These are phyloP conservation scores for Podaxis sp. DNA, from an alignment of 768 basidiomycete species.

Conservation along the genomic window DNA sequence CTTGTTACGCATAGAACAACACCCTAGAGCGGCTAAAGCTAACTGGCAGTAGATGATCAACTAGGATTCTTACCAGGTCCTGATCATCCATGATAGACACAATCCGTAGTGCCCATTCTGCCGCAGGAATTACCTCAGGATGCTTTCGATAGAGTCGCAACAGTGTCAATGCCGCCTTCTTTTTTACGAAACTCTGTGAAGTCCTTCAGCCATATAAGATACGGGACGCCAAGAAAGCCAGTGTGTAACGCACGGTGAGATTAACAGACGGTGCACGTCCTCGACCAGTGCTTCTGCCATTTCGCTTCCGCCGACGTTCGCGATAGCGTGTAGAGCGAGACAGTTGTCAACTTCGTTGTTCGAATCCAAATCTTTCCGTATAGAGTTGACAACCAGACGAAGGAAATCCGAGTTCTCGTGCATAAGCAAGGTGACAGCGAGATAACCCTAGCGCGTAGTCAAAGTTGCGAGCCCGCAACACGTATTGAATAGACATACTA, in stretches of 20 bases:
- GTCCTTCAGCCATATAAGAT: constrained; percentile 51
- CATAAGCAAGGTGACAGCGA: constrained; percentile 95
- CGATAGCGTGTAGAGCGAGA: constrained; percentile 95
- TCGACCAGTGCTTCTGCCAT: constrained; percentile 96
- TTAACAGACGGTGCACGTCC: constrained; percentile 91
- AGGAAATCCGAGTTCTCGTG: constrained; percentile 98
- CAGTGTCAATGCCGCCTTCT: constrained; percentile 95
- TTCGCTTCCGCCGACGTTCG: constrained; percentile 95
- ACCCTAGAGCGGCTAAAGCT: constrained; percentile 49
- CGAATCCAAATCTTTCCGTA: constrained; percentile 94
- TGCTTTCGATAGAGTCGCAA: constrained; percentile 94
- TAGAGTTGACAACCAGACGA: constrained; percentile 95
- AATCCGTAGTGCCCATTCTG: constrained; percentile 94
- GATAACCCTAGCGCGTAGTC: constrained; percentile 74
- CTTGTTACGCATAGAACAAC: constrained; percentile 94
- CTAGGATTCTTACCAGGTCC: constrained; percentile 58
- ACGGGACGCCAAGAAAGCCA: constrained; percentile 7
- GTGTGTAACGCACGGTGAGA: constrained; percentile 72
- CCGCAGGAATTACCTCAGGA: constrained; percentile 88
- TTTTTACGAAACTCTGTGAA: constrained; percentile 93
- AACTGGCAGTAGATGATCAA: constrained; percentile 15
- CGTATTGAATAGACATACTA: constrained; percentile 54
- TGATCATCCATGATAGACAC: constrained; percentile 94
- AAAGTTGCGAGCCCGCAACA: neutral
- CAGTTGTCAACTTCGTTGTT: constrained; percentile 96